Evolutionary conservation across 768 basidiomycete species (phyloP).

Genomic region (Thelephora aurantiotincta): DNA sequence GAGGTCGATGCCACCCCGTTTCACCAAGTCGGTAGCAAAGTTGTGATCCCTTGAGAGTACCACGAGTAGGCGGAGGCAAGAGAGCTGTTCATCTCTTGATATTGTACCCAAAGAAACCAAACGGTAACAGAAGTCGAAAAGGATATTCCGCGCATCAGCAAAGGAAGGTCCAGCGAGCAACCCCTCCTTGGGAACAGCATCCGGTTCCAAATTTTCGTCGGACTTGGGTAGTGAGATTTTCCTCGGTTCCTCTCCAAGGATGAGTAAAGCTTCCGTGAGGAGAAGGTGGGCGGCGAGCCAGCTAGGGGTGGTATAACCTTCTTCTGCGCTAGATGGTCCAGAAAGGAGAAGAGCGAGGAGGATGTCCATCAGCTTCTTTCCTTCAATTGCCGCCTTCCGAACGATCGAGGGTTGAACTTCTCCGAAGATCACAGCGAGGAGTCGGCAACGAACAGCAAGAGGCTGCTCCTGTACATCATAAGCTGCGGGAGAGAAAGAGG

Average conservation of each 20-base stretch:
- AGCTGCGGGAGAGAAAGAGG: conserved; percentile 46
- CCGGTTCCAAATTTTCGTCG: conserved; percentile 25
- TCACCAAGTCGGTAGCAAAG: conserved; percentile 53
- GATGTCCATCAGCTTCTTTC: conserved; percentile 48
- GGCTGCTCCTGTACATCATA: conserved; percentile 63
- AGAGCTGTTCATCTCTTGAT: conserved; percentile 70
- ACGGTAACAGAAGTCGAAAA: conserved; percentile 67
- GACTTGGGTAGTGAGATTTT: conserved; percentile 55
- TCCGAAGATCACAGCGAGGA: conserved; percentile 72
- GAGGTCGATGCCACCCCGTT: conserved; percentile 42
- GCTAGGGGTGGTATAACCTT: conserved; percentile 48
- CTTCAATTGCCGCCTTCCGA: conserved; percentile 26
- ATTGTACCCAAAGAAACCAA: conserved; percentile 52
- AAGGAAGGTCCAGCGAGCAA: conserved; percentile 49
- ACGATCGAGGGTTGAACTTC: conserved; percentile 54
- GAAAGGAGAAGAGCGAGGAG: conserved; percentile 56
- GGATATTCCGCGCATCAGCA: conserved; percentile 40
- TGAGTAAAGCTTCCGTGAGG: conserved; percentile 74
- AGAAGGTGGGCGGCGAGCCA: conserved; percentile 85
- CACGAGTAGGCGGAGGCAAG: conserved; percentile 71
- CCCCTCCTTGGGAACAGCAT: conserved; percentile 31
- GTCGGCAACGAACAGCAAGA: conserved; percentile 68
- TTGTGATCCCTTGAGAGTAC: conserved; percentile 64
- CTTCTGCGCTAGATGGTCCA: conserved; percentile 32
- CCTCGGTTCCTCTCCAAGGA: conserved; percentile 59